These are phyloP conservation scores for Osmanthus fragrans DNA, from an alignment of 257 asterid species.

Conservation along the genomic window DNA sequence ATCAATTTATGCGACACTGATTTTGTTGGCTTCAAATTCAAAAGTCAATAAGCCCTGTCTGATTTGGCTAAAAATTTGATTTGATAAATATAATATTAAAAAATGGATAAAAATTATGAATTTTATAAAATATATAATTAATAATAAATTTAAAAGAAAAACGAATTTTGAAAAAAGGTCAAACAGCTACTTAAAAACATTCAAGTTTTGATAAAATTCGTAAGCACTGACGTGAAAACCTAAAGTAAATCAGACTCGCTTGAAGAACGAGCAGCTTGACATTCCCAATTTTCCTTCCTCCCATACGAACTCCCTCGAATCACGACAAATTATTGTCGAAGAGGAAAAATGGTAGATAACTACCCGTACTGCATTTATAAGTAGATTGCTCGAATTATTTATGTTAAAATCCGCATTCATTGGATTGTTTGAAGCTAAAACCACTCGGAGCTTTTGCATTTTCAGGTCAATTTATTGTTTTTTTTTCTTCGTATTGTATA, in stretches of 20 bases:
- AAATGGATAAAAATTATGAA: too few relatives aligned
- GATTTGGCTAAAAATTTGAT: too few relatives aligned
- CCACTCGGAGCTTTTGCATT: constrained; percentile 30
- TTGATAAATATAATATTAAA: too few relatives aligned
- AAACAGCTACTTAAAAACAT: background rate
- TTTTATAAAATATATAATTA: too few relatives aligned
- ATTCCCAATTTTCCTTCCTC: background rate
- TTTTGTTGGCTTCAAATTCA: too few relatives aligned
- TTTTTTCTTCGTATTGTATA: background rate
- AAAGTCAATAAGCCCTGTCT: too few relatives aligned
- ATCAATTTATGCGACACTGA: too few relatives aligned
- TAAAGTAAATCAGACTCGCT: background rate
- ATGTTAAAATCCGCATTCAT: constrained; percentile 35
- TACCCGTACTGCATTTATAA: background rate
- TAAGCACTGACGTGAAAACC: background rate
- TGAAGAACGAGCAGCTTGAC: background rate
- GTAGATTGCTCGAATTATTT: constrained; percentile 2
- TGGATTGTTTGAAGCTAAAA: constrained; percentile 21
- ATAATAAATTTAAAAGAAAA: too few relatives aligned
- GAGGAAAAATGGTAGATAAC: background rate
- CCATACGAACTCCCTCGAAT: background rate
- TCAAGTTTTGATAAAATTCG: background rate
- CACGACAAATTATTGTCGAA: background rate
- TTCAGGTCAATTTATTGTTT: constrained; percentile 37
- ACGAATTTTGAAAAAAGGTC: background rate